Evolutionary conservation across 202 grass and related monocot genomes (phyloP), one percentile per base, ranked within the genome.

Genomic region (Panicum virgatum): DNA sequence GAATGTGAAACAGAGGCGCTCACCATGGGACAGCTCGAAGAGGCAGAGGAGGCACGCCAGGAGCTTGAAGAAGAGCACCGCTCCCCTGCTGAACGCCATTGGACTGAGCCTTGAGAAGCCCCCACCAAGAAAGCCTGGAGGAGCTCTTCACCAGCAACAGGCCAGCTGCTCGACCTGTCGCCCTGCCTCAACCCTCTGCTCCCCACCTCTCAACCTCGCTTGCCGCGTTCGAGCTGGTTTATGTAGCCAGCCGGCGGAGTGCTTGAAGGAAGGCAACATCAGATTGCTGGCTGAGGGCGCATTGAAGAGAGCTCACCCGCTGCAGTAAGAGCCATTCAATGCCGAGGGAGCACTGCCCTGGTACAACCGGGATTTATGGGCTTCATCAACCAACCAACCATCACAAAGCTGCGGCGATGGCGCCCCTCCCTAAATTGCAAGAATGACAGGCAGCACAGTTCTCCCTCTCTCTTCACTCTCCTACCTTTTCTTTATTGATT

Each of bases 371-470:
- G 86, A 85, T 92, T 88, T 88, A 86, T 86, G 73, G 83, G 46
- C 23, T 92, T 88, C 86, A 91, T 91, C 82, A 89, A 80, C 85
- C 86, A 88, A 86, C 79, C 79, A 92, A 89, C 83, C 79, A 70
- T 73, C 82, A 77, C 82, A 83, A 71, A 68, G 84, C 84, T 84
- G 53, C 70, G 77, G 66, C 39, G 14, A 79, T 83, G 79, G 53
- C 67, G 42, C 36, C 67, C 88, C 42, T 75, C 83, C 62, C 83
- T 75, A 74, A 75, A 86, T 82, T 90, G 79, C 83, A 75, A 79
- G 78, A 82, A 73, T 86, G 83, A 45, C 83, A 74, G 79, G 27
- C 50, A 38, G 6, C 57, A 15, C 57, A 60, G 54, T 1, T 0
- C 66, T 63, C 22, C 67, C 59, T 34, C 16, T 80, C 72, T 26